Base-by-base conservation (phyloP, 2,329 filamentous ascomycete species). In the Mycogone perniciosa region DNA sequence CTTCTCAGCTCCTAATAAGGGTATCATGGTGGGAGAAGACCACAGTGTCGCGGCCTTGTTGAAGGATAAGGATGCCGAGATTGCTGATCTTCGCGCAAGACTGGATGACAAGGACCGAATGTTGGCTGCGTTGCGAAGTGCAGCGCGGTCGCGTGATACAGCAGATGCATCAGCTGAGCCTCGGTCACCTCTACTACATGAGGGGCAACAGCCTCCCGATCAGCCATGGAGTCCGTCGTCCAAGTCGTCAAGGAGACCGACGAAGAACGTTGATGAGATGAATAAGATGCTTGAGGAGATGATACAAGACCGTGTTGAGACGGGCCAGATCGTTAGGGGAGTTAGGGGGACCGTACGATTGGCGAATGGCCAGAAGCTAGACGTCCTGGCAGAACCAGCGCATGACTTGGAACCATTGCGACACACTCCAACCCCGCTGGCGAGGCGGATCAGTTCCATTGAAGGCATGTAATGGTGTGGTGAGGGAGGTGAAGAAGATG, bases 71-170 rank as follows among this genome's bases (percentile, higher is more conserved):
- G 93, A 99, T 60, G 80, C 84, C 26, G 92, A 97, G 69, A 96
- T 99, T 62, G 84, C 86, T 6, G 92, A 95, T 59, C 79, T 99
- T n/a, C 82, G 89, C 7, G 86, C 89, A 27, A 83, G 89, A 55
- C 75, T 97, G 1, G 92, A 97, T 60, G 92, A 97, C 70, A 96
- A 96, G 67, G 92, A 96, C 65, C 82, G 87, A 8, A 99, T 97
- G 90, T 76, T 97, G 48, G 76, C 85, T 4, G 93, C 93, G 1
- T 76, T 99, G 48, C 84, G 90, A 39, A 92, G 82, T 56, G 90
- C 90, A 2, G 86, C 90, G 8, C 84, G 91, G 50, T 93, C 92
- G 56, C 82, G 91, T 46, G 92, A 96, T 56, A 81, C 84, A 4
- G 89, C 89, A 5, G 87, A 92, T 57, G 76, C 66, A 6, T 59